phyloP scores from a whole-genome alignment of 495 filamentous ascomycete species.

The Hyaloscypha variabilis region DNA sequence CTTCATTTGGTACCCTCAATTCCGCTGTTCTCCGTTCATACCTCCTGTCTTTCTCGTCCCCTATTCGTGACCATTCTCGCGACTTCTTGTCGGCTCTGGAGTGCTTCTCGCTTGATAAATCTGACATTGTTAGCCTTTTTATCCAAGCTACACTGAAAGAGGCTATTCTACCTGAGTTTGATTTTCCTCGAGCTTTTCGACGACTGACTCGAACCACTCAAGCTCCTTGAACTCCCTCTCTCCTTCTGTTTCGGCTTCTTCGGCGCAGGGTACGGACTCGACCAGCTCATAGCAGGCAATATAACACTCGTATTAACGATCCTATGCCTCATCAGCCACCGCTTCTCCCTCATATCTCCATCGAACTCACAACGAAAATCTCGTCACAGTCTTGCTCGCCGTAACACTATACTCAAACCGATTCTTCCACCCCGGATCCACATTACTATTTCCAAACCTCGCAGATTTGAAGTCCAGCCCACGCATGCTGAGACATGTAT shows the following conservation, averaged over 20 bases:
- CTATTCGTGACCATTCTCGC: background rate
- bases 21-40: background rate
- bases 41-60: background rate
- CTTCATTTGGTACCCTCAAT: background rate
- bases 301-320: conserved; percentile 14
- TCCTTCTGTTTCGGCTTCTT: background rate
- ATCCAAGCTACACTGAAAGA: background rate
- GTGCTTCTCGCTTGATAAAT: background rate
- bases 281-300: conserved; percentile 11
- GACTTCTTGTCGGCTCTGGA: background rate
- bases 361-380: conserved; percentile 8
- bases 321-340: background rate
- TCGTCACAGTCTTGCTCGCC: conserved; percentile 2
- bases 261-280: background rate
- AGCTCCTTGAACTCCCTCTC: background rate
- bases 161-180: too few relatives aligned
- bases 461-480: conserved; percentile 7
- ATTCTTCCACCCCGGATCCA: conserved; percentile 10
- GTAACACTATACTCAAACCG: conserved; percentile 18
- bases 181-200: background rate
- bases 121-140: background rate
- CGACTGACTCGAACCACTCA: background rate
- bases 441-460: conserved; percentile 13
- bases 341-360: background rate
- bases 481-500: conserved; percentile 8